Percentiles rank a stretch among this genome's conserved stretches.
Evolutionary conservation across 345 rosid genomes (phyloP).

Genomic region (Citrus unshiu): DNA sequence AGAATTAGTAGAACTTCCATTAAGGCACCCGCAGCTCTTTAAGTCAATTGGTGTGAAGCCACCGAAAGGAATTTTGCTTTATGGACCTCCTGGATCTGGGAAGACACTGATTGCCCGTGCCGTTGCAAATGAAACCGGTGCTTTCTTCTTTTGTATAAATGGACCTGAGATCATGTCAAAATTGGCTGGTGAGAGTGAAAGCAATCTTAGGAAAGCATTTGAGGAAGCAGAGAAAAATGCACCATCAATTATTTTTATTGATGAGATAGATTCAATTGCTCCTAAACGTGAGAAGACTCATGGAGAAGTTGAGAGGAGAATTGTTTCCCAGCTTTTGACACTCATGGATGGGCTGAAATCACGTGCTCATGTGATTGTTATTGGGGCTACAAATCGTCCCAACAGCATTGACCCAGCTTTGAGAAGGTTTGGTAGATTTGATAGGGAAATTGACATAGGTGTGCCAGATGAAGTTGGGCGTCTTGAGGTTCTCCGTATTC

Average conservation of each 20-base stretch:
- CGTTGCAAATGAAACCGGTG: slow-evolving; percentile 96
- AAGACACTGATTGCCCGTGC: slow-evolving; percentile 96
- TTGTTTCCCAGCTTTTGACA: slow-evolving; percentile 89
- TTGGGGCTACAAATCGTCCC: slow-evolving; percentile 99
- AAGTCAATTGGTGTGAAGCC: slow-evolving; percentile 99
- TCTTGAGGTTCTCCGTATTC: slow-evolving; percentile 96
- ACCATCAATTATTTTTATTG: slow-evolving; percentile 90
- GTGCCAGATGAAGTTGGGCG: slow-evolving; percentile 99
- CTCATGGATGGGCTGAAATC: slow-evolving; percentile 96
- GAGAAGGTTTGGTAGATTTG: slow-evolving; percentile 94
- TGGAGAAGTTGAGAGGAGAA: slow-evolving; percentile 97
- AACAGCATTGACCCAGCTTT: slow-evolving; percentile 93
- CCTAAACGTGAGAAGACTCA: slow-evolving; percentile 95
- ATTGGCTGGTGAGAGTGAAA: slow-evolving; percentile 98
- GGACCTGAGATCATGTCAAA: slow-evolving; percentile 98
- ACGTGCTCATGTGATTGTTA: slow-evolving; percentile 90
- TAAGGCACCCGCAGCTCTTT: slow-evolving; percentile 93
- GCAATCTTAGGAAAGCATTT: slow-evolving; percentile 93
- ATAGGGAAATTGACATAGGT: slow-evolving; percentile 91
- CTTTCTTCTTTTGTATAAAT: slow-evolving; percentile 92
- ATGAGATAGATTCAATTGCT: slow-evolving; percentile 94
- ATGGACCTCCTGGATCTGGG: slow-evolving; percentile 85
- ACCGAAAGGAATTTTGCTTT: slow-evolving; percentile 87
- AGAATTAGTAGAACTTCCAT: slow-evolving; percentile 86
- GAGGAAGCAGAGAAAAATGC: slow-evolving; percentile 99